These are phyloP conservation scores for Starmera dryadoides DNA, from an alignment of 805 yeast genomes.

Conservation along the genomic window DNA sequence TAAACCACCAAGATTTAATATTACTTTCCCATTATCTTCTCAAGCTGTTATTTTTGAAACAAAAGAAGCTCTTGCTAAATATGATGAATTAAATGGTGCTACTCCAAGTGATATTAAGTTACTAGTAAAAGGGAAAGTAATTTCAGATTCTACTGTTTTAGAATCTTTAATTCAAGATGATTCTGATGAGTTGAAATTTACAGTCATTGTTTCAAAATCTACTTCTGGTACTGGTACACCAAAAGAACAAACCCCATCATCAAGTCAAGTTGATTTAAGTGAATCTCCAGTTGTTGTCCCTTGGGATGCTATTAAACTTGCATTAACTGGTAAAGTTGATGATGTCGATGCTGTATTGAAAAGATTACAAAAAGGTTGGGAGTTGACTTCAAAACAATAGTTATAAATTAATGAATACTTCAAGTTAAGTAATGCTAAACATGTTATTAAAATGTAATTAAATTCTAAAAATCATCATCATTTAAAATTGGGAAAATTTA, in stretches of 20 bases:
- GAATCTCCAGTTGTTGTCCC: constrained; percentile 27
- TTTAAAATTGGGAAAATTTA: no score
- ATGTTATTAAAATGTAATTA: no score
- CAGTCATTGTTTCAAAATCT: constrained; percentile 34
- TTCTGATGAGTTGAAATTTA: constrained; percentile 27
- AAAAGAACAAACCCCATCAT: constrained; percentile 1
- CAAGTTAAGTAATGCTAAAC: no score
- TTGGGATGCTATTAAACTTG: constrained; percentile 35
- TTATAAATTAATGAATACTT: no score
- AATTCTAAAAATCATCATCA: no score
- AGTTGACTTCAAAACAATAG: constrained; percentile 8
- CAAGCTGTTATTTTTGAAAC: constrained; percentile 26
- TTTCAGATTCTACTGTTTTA: constrained; percentile 41
- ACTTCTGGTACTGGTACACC: constrained; percentile 3
- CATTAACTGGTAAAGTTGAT: constrained; percentile 28
- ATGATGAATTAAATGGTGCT: constrained; percentile 24
- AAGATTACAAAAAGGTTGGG: constrained; percentile 35
- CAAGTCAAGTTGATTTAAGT: no score
- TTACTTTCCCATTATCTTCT: constrained; percentile 17
- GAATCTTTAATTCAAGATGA: constrained; percentile 18
- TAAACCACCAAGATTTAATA: constrained; percentile 61
- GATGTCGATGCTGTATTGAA: constrained; percentile 22
- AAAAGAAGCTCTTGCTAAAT: constrained; percentile 20
- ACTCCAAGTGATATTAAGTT: constrained; percentile 38
- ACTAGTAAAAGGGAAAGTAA: constrained; percentile 54